Evolutionary conservation across 495 filamentous ascomycete genomes (phyloP).

Genomic region (Hypoxylon lienhwacheense): DNA sequence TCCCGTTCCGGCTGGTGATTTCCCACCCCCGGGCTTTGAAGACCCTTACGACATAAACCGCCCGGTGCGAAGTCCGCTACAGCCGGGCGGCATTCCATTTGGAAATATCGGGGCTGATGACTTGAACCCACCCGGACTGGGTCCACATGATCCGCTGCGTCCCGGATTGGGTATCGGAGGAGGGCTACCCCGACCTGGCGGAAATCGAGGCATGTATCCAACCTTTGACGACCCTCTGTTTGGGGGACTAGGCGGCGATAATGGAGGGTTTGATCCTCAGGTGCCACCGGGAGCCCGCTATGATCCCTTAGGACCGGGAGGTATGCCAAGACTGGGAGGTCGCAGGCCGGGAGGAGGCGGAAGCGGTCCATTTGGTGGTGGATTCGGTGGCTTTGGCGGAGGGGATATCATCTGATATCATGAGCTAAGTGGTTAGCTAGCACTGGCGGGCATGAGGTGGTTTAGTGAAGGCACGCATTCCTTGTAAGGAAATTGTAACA

Average conservation of each 20-base stretch:
- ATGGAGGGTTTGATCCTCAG: constrained; percentile 53
- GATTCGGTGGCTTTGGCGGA: constrained; percentile 41
- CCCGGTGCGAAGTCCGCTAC: constrained; percentile 56
- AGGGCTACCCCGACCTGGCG: constrained; percentile 52
- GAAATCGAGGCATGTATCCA: constrained; percentile 87
- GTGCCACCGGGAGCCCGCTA: constrained; percentile 64
- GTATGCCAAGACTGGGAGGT: constrained; percentile 45
- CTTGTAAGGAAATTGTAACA: constrained; percentile 11
- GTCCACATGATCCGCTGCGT: constrained; percentile 78
- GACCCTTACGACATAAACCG: constrained; percentile 86
- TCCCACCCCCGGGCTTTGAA: constrained; percentile 86
- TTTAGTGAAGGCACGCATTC: not conserved
- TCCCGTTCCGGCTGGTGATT: constrained; percentile 73
- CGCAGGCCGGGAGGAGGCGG: constrained; percentile 39
- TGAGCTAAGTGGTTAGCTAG: not conserved
- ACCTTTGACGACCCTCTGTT: constrained; percentile 94
- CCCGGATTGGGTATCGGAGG: constrained; percentile 59
- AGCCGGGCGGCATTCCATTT: constrained; percentile 54
- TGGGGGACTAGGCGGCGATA: constrained; percentile 57
- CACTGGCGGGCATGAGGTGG: not conserved
- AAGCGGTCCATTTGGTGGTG: constrained; percentile 39
- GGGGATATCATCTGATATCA: constrained; percentile 48
- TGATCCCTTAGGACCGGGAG: constrained; percentile 83
- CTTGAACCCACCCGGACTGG: constrained; percentile 83
- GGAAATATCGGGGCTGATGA: constrained; percentile 76